A percentile compares a stretch with the other conserved stretches of the same genome.
Evolutionary conservation across 257 asterid genomes (phyloP).

Genomic region (Nicotiana tomentosiformis): DNA sequence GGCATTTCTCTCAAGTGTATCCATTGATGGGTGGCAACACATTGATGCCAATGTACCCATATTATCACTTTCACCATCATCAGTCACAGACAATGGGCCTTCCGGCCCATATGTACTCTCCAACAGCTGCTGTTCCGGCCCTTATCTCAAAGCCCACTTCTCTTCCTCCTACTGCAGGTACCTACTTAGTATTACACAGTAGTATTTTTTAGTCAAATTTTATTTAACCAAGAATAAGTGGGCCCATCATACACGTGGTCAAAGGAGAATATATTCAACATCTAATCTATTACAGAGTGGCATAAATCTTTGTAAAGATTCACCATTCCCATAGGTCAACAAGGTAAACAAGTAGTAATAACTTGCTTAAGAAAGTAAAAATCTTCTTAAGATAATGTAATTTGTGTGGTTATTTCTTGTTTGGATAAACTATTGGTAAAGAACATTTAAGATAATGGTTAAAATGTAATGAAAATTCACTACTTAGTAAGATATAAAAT

Average conservation of each 20-base stretch:
- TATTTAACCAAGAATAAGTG: background rate
- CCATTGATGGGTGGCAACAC: slow-evolving; percentile 60
- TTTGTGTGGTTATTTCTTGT: background rate
- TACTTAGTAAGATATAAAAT: background rate
- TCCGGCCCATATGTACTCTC: slow-evolving; percentile 68
- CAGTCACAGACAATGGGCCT: slow-evolving; percentile 85
- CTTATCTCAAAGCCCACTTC: slow-evolving; percentile 73
- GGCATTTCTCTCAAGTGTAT: slow-evolving; percentile 62
- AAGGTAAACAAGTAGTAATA: background rate
- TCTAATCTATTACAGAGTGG: background rate
- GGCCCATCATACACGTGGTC: background rate
- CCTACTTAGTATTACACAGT: background rate
- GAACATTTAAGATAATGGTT: background rate
- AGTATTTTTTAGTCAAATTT: background rate
- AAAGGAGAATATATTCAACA: background rate
- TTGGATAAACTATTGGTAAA: background rate
- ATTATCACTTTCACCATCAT: slow-evolving; percentile 58
- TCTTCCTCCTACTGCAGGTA: slow-evolving; percentile 64
- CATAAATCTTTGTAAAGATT: background rate
- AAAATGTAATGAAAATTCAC: background rate
- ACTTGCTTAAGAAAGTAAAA: background rate
- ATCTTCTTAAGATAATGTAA: background rate
- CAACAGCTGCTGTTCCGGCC: slow-evolving; percentile 42
- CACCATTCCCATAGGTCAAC: background rate
- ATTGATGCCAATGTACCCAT: slow-evolving; percentile 77